These are phyloP conservation scores for Venturia aucupariae DNA, from an alignment of 2,329 filamentous ascomycete genomes.

Conservation along the genomic window DNA sequence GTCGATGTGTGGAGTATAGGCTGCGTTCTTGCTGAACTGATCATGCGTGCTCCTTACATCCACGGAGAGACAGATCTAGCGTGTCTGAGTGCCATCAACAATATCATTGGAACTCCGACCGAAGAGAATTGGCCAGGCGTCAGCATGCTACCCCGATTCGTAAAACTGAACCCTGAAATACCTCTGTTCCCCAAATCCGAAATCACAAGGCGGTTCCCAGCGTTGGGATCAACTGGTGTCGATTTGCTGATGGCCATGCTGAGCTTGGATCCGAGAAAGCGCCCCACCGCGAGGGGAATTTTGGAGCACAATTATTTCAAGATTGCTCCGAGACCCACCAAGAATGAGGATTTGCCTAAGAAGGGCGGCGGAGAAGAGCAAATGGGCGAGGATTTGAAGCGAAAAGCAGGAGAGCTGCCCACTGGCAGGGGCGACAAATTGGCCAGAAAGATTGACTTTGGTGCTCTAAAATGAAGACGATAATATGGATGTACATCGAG, in stretches of 20 bases:
- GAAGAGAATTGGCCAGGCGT: slow-evolving; percentile 97
- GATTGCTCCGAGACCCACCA: slow-evolving; percentile 71
- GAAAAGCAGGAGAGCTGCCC: slow-evolving; percentile 61
- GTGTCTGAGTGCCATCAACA: slow-evolving; percentile 75
- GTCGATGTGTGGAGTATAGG: slow-evolving; percentile 95
- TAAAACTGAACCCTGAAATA: slow-evolving; percentile 47
- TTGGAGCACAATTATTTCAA: slow-evolving; percentile 82
- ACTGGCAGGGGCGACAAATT: slow-evolving; percentile 60
- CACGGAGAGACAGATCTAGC: slow-evolving; percentile 77
- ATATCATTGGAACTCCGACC: slow-evolving; percentile 78
- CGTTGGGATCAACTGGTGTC: slow-evolving; percentile 71
- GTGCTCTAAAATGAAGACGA: background rate
- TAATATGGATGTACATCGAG: background rate
- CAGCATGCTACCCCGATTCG: slow-evolving; percentile 67
- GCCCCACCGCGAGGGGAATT: slow-evolving; percentile 68
- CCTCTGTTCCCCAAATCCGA: slow-evolving; percentile 46
- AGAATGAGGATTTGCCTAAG: slow-evolving; percentile 69
- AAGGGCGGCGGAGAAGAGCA: slow-evolving; percentile 66
- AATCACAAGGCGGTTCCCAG: slow-evolving; percentile 70
- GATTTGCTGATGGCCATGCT: slow-evolving; percentile 83
- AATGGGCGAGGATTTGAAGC: slow-evolving; percentile 73
- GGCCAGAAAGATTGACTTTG: slow-evolving; percentile 71
- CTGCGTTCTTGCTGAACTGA: slow-evolving; percentile 84
- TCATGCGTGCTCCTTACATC: slow-evolving; percentile 74
- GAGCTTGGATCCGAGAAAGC: slow-evolving; percentile 73